Evolutionary conservation across 148 eudicot genomes (phyloP).

Genomic region (Limonium bicolor): DNA sequence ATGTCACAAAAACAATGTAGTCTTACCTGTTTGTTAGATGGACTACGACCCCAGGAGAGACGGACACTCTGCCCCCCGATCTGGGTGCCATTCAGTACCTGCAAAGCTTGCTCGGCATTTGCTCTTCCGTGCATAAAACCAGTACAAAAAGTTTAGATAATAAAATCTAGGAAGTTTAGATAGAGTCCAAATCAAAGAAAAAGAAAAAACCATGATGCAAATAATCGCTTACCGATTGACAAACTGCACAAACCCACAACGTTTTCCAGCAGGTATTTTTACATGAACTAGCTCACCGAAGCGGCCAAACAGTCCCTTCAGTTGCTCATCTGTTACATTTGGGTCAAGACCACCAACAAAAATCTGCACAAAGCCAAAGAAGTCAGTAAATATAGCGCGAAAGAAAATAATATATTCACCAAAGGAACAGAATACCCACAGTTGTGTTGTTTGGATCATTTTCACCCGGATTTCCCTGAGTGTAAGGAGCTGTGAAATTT

Average conservation of each 20-base stretch:
- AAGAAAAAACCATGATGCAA: background rate
- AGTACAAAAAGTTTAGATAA: background rate
- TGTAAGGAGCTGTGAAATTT: conserved; percentile 46
- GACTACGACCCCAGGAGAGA: conserved; percentile 93
- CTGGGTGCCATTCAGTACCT: conserved; percentile 54
- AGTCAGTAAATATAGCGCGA: conserved; percentile 8
- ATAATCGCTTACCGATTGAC: conserved; percentile 38
- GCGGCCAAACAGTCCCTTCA: conserved; percentile 55
- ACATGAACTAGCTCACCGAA: conserved; percentile 82
- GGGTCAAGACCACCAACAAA: conserved; percentile 96
- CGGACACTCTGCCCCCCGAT: conserved; percentile 66
- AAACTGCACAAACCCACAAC: conserved; percentile 92
- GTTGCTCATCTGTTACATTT: conserved; percentile 57
- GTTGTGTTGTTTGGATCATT: conserved; percentile 86
- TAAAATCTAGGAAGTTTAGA: background rate
- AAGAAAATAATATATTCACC: background rate
- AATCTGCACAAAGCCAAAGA: conserved; percentile 48
- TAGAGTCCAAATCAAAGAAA: background rate
- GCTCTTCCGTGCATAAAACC: conserved; percentile 18
- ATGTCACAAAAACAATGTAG: background rate
- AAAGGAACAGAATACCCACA: conserved; percentile 37
- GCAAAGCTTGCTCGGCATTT: conserved; percentile 68
- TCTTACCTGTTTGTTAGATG: conserved; percentile 69
- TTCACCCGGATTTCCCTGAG: conserved; percentile 66
- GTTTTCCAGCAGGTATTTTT: conserved; percentile 78